These are phyloP conservation scores for Reticulomyxa filosa DNA, from an alignment of 78 protist species.

Conservation along the genomic window DNA sequence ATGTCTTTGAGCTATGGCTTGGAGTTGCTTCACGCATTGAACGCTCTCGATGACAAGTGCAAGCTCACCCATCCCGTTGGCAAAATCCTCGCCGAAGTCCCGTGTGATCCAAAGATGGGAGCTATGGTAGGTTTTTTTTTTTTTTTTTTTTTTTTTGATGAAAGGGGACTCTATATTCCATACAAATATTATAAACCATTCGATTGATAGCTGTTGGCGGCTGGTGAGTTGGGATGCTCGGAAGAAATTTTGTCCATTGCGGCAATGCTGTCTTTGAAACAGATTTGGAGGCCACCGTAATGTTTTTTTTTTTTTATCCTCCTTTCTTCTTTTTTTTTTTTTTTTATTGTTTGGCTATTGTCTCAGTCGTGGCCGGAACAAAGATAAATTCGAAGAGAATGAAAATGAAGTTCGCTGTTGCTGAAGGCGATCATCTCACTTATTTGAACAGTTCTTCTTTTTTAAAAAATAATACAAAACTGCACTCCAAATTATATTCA, in stretches of 20 bases:
- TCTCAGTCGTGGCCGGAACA: too few relatives aligned
- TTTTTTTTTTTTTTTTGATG: background rate
- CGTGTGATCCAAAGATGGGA: conserved; percentile 30
- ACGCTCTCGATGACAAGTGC: conserved; percentile 37
- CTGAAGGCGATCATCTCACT: too few relatives aligned
- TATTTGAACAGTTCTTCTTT: too few relatives aligned
- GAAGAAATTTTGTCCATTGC: background rate
- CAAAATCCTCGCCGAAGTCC: conserved; percentile 46
- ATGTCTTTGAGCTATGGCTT: background rate
- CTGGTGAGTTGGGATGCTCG: conserved; percentile 4
- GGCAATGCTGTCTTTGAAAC: background rate
- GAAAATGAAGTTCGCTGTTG: too few relatives aligned
- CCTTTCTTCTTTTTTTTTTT: background rate
- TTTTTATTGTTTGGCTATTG: too few relatives aligned
- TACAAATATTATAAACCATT: background rate
- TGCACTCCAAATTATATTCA: too few relatives aligned
- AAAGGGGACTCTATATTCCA: background rate
- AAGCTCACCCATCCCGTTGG: conserved; percentile 46
- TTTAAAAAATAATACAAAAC: too few relatives aligned
- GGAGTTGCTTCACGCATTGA: conserved; percentile 42
- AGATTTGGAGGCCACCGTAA: background rate
- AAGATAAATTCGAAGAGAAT: too few relatives aligned
- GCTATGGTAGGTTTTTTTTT: background rate
- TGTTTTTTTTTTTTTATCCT: background rate
- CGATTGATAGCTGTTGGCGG: background rate